A percentile compares a stretch with the other conserved stretches of the same genome.
Evolutionary conservation across 1,284 basidiomycete species (phyloP).

Genomic region (Leccinum holopus): DNA sequence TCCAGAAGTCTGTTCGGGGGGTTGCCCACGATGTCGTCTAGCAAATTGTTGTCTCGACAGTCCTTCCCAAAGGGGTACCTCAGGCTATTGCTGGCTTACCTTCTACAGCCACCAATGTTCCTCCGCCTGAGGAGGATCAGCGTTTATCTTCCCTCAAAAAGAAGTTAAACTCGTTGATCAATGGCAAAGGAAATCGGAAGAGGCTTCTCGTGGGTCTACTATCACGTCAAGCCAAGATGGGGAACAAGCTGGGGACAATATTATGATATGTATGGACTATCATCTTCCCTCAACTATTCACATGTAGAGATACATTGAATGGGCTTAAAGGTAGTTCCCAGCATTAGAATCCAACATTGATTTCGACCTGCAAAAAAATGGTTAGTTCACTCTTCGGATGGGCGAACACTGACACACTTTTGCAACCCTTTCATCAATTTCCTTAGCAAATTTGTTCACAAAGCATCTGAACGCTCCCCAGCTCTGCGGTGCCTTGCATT

Average conservation of each 20-base stretch:
- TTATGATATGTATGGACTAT: not conserved
- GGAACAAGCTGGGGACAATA: slow-evolving; percentile 25
- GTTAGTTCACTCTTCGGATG: not conserved
- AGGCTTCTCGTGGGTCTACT: too few relatives aligned
- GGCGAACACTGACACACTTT: slow-evolving; percentile 5
- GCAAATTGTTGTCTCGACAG: too few relatives aligned
- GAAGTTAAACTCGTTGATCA: too few relatives aligned
- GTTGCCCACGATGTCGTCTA: too few relatives aligned
- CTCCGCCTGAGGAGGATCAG: too few relatives aligned
- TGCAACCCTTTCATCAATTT: slow-evolving; percentile 10
- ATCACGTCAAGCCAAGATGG: too few relatives aligned
- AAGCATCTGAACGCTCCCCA: slow-evolving; percentile 11
- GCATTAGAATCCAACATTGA: slow-evolving; percentile 9
- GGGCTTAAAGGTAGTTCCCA: not conserved
- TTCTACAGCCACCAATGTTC: too few relatives aligned
- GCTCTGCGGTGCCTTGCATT: not conserved
- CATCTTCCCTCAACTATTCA: slow-evolving; percentile 13
- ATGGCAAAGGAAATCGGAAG: too few relatives aligned
- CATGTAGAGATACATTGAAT: slow-evolving; percentile 2
- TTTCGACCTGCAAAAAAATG: slow-evolving; percentile 7
- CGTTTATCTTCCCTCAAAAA: too few relatives aligned
- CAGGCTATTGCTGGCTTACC: too few relatives aligned
- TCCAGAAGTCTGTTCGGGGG: too few relatives aligned
- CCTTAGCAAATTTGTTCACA: slow-evolving; percentile 10
- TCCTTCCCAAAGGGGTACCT: too few relatives aligned